These are phyloP conservation scores for Silene latifolia DNA, from an alignment of 148 eudicot genomes.

Conservation along the genomic window DNA sequence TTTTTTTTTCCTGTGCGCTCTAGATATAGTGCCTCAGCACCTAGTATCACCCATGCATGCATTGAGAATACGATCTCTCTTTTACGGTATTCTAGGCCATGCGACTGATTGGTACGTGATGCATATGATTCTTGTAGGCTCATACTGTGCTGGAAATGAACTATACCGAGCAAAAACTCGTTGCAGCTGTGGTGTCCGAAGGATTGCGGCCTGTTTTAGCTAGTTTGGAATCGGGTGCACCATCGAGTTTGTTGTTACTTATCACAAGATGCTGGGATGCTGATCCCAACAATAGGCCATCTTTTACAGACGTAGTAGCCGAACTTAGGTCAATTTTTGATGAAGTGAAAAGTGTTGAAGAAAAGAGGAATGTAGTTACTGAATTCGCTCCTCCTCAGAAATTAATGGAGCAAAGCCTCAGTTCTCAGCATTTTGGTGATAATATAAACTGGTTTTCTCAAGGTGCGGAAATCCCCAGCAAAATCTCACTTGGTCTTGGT, in stretches of 20 bases:
- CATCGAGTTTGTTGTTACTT: slow-evolving; percentile 48
- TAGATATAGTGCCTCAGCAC: no score
- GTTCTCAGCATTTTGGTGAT: slow-evolving; percentile 35
- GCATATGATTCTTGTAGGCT: slow-evolving; percentile 53
- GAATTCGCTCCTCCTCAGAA: slow-evolving; percentile 28
- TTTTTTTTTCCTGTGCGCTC: no score
- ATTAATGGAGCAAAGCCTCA: slow-evolving; percentile 20
- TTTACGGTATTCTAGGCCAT: no score
- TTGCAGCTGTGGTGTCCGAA: slow-evolving; percentile 87
- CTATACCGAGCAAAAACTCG: slow-evolving; percentile 92
- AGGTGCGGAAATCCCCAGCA: slow-evolving; percentile 48
- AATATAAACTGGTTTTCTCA: slow-evolving; percentile 58
- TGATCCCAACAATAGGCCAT: slow-evolving; percentile 62
- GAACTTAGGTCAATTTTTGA: slow-evolving; percentile 50
- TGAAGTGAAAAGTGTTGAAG: slow-evolving; percentile 25
- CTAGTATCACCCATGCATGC: no score
- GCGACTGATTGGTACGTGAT: background rate
- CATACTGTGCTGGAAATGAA: slow-evolving; percentile 99
- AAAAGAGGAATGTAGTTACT: slow-evolving; percentile 12
- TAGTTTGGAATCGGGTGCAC: slow-evolving; percentile 42
- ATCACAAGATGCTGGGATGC: slow-evolving; percentile 81
- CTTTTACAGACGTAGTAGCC: slow-evolving; percentile 63
- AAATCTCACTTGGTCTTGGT: slow-evolving; percentile 31
- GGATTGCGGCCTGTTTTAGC: slow-evolving; percentile 77
- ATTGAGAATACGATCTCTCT: no score